A percentile compares a stretch with the other conserved stretches of the same genome.
These are phyloP conservation scores for Beauveria australis DNA, from an alignment of 2,329 filamentous ascomycete genomes.

Conservation along the genomic window DNA sequence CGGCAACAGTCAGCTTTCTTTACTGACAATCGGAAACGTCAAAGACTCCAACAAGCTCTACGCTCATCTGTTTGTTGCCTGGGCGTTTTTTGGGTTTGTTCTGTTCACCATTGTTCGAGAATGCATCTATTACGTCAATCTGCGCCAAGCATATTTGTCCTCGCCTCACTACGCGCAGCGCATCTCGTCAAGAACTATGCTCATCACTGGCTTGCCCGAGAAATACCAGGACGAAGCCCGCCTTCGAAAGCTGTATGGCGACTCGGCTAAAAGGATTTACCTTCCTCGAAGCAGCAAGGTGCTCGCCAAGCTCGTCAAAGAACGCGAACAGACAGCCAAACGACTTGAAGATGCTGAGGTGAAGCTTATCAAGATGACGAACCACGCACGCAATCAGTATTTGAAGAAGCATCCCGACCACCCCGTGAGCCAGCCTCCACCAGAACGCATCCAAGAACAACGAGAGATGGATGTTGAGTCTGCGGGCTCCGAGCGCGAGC, in stretches of 20 bases:
- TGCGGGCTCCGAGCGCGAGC: neutral
- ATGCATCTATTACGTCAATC: conserved; percentile 83
- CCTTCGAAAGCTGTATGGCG: conserved; percentile 72
- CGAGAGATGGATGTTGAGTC: neutral
- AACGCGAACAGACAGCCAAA: conserved; percentile 71
- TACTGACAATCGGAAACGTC: conserved; percentile 74
- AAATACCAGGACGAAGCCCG: conserved; percentile 69
- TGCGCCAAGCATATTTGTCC: conserved; percentile 89
- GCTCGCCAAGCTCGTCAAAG: conserved; percentile 70
- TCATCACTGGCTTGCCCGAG: conserved; percentile 81
- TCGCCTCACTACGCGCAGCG: conserved; percentile 75
- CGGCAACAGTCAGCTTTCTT: conserved; percentile 57
- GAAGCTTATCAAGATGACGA: conserved; percentile 72
- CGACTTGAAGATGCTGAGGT: conserved; percentile 83
- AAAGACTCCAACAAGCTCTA: conserved; percentile 55
- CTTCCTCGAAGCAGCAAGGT: conserved; percentile 69
- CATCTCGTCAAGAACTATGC: conserved; percentile 81
- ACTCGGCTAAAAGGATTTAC: conserved; percentile 77
- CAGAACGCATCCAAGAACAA: neutral
- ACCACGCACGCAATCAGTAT: conserved; percentile 58
- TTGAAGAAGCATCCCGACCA: conserved; percentile 9
- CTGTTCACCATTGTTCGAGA: conserved; percentile 84
- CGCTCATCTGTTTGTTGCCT: conserved; percentile 72
- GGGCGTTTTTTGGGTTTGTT: conserved; percentile 75
- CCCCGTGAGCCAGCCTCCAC: neutral